These are phyloP conservation scores for Mycosphaerella sp. DNA, from an alignment of 2,329 filamentous ascomycete genomes.

Conservation along the genomic window DNA sequence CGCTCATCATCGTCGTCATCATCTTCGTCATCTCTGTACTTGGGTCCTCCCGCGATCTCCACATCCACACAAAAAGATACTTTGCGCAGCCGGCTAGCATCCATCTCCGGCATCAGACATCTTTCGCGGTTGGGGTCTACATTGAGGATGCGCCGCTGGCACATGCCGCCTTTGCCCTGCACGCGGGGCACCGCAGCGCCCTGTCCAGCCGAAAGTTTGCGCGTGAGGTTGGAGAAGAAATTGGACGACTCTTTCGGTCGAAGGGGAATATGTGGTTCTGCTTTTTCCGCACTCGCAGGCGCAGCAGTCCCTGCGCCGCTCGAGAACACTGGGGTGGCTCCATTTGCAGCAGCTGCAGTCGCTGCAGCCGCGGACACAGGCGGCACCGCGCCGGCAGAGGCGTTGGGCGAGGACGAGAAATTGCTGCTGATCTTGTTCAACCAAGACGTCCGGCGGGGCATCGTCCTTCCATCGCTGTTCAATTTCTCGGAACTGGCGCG, in stretches of 20 bases:
- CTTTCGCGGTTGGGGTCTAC: slow-evolving; percentile 72
- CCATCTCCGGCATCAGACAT: slow-evolving; percentile 71
- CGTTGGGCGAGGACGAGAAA: slow-evolving; percentile 53
- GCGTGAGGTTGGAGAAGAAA: slow-evolving; percentile 73
- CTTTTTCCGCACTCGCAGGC: slow-evolving; percentile 28
- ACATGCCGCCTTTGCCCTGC: slow-evolving; percentile 59
- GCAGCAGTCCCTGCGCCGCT: background rate
- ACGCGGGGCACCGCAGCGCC: slow-evolving; percentile 43
- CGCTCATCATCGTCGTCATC: slow-evolving; percentile 46
- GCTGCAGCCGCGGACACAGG: background rate
- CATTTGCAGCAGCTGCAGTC: background rate
- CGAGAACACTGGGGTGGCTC: background rate
- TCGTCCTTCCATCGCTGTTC: slow-evolving; percentile 22
- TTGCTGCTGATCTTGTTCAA: slow-evolving; percentile 90
- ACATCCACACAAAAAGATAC: slow-evolving; percentile 97
- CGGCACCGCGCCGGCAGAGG: background rate
- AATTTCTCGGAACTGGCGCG: slow-evolving; percentile 37
- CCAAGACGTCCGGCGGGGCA: slow-evolving; percentile 67
- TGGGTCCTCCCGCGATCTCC: slow-evolving; percentile 84
- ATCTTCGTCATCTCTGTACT: slow-evolving; percentile 59
- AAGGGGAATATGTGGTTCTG: slow-evolving; percentile 62
- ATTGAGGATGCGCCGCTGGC: slow-evolving; percentile 76
- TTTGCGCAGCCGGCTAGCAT: slow-evolving; percentile 71
- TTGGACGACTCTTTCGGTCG: slow-evolving; percentile 63
- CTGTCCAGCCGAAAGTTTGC: slow-evolving; percentile 65